Base-by-base conservation (phyloP, 768 basidiomycete species). In the Collybiopsis luxurians region DNA sequence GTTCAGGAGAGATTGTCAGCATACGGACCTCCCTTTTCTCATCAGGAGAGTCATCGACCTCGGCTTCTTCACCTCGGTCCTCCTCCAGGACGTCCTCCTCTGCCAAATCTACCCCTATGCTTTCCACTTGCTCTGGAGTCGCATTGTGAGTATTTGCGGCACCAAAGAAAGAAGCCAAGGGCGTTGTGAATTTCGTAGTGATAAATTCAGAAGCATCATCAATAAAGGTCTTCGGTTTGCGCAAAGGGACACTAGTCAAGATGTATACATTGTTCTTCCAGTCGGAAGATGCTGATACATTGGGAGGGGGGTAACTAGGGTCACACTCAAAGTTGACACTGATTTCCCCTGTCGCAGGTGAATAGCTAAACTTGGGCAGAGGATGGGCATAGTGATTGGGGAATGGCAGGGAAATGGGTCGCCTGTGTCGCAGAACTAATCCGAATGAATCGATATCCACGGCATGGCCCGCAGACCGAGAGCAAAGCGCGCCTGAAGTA, bases 31-130 rank as follows among this genome's bases (percentile, higher is more conserved):
- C 72, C 61, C 91, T 76, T 13, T 75, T 71, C 39, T 66, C 65
- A 43, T 88, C 86, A 3, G 73, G 73, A 13, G 87, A 85, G 65
- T 93, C 86, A 64, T 94, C 91, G 13, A 85, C 81, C 67, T 91
- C 90, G 2, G 80, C 85, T 56, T 91, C 91, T 68, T 89, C 89
- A 5, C 83, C 84, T 23, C 86, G 78, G 51, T 94, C 91, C 61
- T 86, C 84, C 58, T 93, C 90, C 53, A 90, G 66, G 17, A 92
- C 78, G 61, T 94, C 91, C 56, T 91, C 83, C 64, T 92, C 90
- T 43, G 77, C 71, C 59, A 94, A 65, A 62, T 93, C 91, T 55
- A 91, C 86, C 59, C 81, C 79, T 31, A 80, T 81, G 57, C 76
- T 74, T 63, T 84, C 85, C 28, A 91, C 85, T 31, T 86, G 81